Evolutionary conservation across 176 grass and related monocot genomes (phyloP).

Genomic region (Zoysia japonica): DNA sequence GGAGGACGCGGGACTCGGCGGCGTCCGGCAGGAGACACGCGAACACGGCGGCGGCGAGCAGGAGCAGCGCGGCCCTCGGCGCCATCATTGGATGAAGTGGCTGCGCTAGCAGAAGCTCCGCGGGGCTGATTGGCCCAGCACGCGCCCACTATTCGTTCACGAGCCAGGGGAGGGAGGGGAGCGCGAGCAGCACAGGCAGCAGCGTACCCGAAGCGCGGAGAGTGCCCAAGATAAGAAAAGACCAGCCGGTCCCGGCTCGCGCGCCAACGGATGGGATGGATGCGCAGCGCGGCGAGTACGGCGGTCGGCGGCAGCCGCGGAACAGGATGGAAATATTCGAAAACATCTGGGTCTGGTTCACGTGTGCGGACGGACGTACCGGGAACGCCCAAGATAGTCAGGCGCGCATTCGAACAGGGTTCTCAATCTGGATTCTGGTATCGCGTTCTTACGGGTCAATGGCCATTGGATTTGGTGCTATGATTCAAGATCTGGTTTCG

Average conservation of each 20-base stretch:
- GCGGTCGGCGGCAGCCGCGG: background rate
- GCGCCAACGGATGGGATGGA: background rate
- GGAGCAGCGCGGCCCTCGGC: background rate
- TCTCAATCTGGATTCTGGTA: background rate
- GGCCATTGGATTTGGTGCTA: background rate
- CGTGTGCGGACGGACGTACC: background rate
- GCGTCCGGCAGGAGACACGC: background rate
- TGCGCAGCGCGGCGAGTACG: background rate
- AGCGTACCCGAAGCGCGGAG: background rate
- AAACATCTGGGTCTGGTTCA: background rate
- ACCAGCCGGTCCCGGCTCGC: background rate
- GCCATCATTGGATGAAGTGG: background rate
- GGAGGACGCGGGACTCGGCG: constrained; percentile 33
- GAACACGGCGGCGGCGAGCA: constrained; percentile 15
- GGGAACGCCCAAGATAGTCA: background rate
- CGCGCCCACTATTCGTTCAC: background rate
- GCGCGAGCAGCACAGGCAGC: background rate
- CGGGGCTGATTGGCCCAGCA: background rate
- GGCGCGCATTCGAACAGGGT: background rate
- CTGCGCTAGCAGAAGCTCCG: background rate
- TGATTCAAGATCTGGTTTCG: background rate
- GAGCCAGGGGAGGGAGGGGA: background rate
- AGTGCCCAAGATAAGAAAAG: background rate
- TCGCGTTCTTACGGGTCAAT: background rate
- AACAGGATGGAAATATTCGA: background rate